Evolutionary conservation across 2,329 filamentous ascomycete genomes (phyloP).

Genomic region (Ophiosphaerella herpotricha): DNA sequence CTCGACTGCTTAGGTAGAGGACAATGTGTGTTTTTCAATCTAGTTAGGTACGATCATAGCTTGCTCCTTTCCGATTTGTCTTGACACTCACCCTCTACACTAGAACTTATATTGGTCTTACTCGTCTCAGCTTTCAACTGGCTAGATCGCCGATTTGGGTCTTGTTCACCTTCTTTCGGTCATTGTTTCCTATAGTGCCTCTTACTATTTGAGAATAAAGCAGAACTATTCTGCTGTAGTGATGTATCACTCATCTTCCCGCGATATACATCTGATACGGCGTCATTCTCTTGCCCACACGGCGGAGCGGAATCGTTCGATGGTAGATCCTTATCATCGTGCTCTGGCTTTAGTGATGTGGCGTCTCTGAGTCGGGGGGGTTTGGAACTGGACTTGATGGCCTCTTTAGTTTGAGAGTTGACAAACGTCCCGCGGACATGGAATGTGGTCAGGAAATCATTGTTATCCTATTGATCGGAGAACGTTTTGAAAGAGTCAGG

Average conservation of each 20-base stretch:
- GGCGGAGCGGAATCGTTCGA: conserved; percentile 17
- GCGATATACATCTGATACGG: conserved; percentile 15
- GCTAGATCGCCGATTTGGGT: conserved; percentile 37
- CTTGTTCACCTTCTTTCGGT: conserved; percentile 25
- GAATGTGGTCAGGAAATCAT: conserved; percentile 27
- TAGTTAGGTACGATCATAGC: conserved; percentile 7
- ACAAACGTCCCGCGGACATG: conserved; percentile 37
- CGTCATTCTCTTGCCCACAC: conserved; percentile 6
- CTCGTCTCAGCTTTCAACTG: conserved; percentile 38
- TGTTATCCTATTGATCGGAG: neutral
- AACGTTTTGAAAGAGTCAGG: neutral
- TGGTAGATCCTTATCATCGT: conserved; percentile 15
- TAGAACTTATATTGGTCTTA: conserved; percentile 16
- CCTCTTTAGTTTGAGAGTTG: conserved; percentile 33
- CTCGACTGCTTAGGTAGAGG: no score
- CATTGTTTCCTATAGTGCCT: conserved; percentile 27
- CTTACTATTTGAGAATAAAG: conserved; percentile 32
- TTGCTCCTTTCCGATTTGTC: conserved; percentile 22
- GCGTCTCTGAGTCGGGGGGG: conserved; percentile 30
- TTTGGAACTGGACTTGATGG: conserved; percentile 15
- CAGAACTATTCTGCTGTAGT: conserved; percentile 8
- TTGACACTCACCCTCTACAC: conserved; percentile 24
- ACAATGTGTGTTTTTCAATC: no score
- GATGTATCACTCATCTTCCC: conserved; percentile 2
- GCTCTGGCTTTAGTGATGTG: conserved; percentile 27